Base-by-base conservation (phyloP, 306 rosid genomes). In the Castanea mollissima region DNA sequence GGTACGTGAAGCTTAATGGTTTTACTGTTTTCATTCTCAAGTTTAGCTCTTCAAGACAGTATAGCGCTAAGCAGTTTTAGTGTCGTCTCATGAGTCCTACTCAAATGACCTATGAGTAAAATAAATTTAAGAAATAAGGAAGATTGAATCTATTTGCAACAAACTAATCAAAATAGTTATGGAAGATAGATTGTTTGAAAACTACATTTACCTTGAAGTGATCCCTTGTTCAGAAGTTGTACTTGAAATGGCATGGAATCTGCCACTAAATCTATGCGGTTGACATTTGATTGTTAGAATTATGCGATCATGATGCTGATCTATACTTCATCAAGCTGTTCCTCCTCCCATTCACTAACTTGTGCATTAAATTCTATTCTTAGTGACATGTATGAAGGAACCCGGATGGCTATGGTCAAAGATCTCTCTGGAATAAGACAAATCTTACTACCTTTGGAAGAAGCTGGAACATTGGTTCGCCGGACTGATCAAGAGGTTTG, bases 311-410 rank as follows among this genome's bases (percentile, higher is more conserved):
- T 49, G 55, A 0, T 46, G 27, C 49, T 44, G 21, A 25, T 63
- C 38, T 27, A 71, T 54, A 49, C 41, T 29, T 57, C 41, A 27
- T 12, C 41, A 62, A 19, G 60, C 54, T 57, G 62, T 44, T 74
- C 44, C 38, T 64, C 15, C 16, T 55, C 44, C 71, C 20, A 32
- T 75, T 73, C 12, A 60, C 79, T 81, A 46, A 89, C 70, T 16
- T 7, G 57, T 72, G 20, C 52, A 23, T 79, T 60, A 58, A 68
- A 76, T 80, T 77, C 79, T 80, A 21, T 68, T 73, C 62, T 18
- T 68, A 95, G 99, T 76, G 99, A 96, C 73, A 94, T 90, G 55
- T 96, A 96, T 14, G 99, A 96, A 89, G 99, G 98, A 78, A 96
- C 99, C 32, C 96, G 99, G 77, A 84, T 74, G 88, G 99, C 99